phyloP scores from a whole-genome alignment of 2,329 filamentous ascomycete species.

The Metarhizium sp. region DNA sequence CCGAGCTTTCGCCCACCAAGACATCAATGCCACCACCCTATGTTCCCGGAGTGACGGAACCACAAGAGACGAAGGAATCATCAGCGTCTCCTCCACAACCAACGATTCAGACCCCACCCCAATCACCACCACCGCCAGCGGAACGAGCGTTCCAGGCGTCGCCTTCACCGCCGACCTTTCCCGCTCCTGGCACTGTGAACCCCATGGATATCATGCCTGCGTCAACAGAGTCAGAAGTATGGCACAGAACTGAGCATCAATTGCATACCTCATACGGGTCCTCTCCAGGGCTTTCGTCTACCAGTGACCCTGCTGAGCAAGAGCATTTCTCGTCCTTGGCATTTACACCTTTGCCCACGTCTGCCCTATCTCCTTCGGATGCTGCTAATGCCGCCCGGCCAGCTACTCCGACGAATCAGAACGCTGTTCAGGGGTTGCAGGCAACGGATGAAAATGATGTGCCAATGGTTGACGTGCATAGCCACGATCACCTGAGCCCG shows the following conservation, averaged over 20 bases:
- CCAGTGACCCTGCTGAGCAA: conserved; percentile 1
- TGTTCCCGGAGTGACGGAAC: conserved; percentile 9
- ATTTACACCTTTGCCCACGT: conserved; percentile 15
- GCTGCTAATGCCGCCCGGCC: conserved; percentile 18
- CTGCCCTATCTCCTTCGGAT: conserved; percentile 7
- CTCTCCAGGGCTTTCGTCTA: conserved; percentile 8
- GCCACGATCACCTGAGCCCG: conserved; percentile 15
- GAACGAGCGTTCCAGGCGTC: conserved; percentile 11
- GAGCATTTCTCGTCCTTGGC: conserved; percentile 1
- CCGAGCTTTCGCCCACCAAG: conserved; percentile 14
- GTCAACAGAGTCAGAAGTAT: conserved; percentile 26
- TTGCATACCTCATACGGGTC: conserved; percentile 19
- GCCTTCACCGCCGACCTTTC: conserved; percentile 21
- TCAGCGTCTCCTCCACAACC: not conserved
- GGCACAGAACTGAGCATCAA: conserved; percentile 27
- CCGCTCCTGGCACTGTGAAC: conserved; percentile 39
- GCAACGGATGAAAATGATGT: conserved; percentile 12
- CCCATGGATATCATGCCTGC: conserved; percentile 45
- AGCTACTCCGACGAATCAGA: conserved; percentile 14
- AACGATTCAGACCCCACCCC: conserved; percentile 1
- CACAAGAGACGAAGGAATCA: conserved; percentile 7
- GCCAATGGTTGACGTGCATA: conserved; percentile 16
- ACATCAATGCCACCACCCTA: conserved; percentile 1
- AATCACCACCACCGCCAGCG: not conserved
- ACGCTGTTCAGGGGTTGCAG: conserved; percentile 3